phyloP scores from a whole-genome alignment of 495 filamentous ascomycete species.

The Podospora pseudocomata region DNA sequence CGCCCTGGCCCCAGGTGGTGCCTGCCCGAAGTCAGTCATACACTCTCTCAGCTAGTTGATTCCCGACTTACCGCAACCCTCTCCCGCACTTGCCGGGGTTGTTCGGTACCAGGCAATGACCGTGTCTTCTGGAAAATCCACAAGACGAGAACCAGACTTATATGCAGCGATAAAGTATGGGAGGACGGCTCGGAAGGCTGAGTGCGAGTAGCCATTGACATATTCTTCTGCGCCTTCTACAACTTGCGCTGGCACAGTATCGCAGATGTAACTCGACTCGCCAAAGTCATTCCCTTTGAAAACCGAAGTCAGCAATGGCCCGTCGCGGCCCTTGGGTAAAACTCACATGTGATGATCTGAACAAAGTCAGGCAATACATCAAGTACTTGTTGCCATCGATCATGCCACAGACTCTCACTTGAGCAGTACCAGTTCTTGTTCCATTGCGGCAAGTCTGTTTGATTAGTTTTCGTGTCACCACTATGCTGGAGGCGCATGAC shows the following conservation, averaged over 20 bases:
- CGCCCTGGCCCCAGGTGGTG: slow-evolving; percentile 47
- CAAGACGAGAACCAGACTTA: slow-evolving; percentile 48
- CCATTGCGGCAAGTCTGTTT: slow-evolving; percentile 60
- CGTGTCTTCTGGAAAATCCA: slow-evolving; percentile 43
- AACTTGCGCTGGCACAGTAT: slow-evolving; percentile 47
- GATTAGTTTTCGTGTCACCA: not conserved
- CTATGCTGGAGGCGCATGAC: slow-evolving; percentile 9
- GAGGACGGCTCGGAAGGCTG: slow-evolving; percentile 47
- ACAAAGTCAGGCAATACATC: slow-evolving; percentile 63
- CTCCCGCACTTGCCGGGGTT: slow-evolving; percentile 32
- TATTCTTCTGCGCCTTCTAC: slow-evolving; percentile 51
- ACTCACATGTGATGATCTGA: slow-evolving; percentile 49
- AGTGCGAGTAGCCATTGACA: slow-evolving; percentile 39
- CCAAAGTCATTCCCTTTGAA: slow-evolving; percentile 70
- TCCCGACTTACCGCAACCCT: slow-evolving; percentile 39
- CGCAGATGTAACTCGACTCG: slow-evolving; percentile 71
- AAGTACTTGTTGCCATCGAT: slow-evolving; percentile 67
- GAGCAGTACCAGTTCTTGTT: slow-evolving; percentile 73
- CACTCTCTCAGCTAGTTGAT: not conserved
- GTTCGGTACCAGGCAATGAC: slow-evolving; percentile 66
- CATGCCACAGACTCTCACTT: slow-evolving; percentile 68
- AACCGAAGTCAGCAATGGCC: not conserved
- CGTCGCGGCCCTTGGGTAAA: not conserved
- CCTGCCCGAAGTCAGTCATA: slow-evolving; percentile 20
- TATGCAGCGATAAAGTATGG: slow-evolving; percentile 64